Conservation (phyloP, 2,329 filamentous ascomycete species). For the Niveomyces coronatus region DNA sequence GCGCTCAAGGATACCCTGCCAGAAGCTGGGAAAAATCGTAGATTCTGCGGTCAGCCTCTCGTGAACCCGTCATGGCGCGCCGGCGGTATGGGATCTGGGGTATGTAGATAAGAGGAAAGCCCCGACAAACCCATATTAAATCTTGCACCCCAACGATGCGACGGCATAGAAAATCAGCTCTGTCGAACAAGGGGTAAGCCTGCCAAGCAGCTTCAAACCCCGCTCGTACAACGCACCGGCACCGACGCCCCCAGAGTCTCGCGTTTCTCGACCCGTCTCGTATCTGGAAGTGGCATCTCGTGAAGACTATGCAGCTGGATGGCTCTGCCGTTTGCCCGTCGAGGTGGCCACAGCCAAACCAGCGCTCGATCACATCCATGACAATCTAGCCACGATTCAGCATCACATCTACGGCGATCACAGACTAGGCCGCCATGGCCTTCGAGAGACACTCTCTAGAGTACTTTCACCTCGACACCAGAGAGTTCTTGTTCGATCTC, state of each 20-base stretch:
- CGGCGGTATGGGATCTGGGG: too few species aligned
- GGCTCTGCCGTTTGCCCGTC: constrained; percentile 21
- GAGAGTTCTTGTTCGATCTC: neutral
- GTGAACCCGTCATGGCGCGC: too few species aligned
- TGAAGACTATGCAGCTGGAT: constrained; percentile 20
- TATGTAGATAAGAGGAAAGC: too few species aligned
- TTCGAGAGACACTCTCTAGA: neutral
- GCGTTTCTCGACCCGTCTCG: neutral
- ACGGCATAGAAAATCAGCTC: neutral
- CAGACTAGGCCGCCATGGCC: neutral
- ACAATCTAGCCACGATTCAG: neutral
- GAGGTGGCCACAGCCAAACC: constrained; percentile 20
- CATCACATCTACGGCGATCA: neutral
- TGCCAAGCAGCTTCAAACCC: neutral
- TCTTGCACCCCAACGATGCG: too few species aligned
- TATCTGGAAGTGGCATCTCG: neutral
- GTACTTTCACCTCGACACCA: neutral
- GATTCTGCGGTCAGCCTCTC: too few species aligned
- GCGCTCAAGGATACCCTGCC: too few species aligned
- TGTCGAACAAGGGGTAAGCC: neutral
- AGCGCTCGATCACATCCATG: constrained; percentile 21
- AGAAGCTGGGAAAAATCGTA: too few species aligned
- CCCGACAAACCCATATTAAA: too few species aligned
- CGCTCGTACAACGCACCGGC: neutral
- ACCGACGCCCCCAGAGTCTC: neutral